Conservation (phyloP, 163 green algal genomes). For the Scenedesmus sp. region DNA sequence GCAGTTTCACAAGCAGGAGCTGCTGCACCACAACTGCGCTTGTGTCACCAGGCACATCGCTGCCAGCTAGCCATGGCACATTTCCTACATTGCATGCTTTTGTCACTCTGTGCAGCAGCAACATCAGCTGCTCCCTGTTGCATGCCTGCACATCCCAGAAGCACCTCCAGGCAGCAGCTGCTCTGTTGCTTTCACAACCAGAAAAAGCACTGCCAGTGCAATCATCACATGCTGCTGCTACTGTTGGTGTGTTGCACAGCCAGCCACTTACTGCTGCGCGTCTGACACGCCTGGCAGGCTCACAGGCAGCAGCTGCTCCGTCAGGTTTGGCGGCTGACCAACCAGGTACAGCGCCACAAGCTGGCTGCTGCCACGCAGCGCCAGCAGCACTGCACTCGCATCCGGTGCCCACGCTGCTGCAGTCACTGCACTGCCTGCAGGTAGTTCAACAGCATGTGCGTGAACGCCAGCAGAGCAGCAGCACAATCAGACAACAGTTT, state of each 20-base stretch:
- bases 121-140: background rate
- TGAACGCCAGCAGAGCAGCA: background rate
- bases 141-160: background rate
- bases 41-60: too few relatives aligned
- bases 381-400: slow-evolving; percentile 58
- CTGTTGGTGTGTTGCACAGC: background rate
- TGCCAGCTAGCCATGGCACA: too few relatives aligned
- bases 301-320: slow-evolving; percentile 57
- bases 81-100: too few relatives aligned
- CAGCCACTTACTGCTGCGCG: background rate
- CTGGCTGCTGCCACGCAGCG: slow-evolving; percentile 31
- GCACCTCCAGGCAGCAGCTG: slow-evolving; percentile 53
- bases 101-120: too few relatives aligned
- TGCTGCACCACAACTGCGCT: too few relatives aligned
- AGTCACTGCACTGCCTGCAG: slow-evolving; percentile 35
- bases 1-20: too few relatives aligned
- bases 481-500: background rate
- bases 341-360: slow-evolving; percentile 67
- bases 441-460: background rate
- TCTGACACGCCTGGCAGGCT: slow-evolving; percentile 39
- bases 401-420: slow-evolving; percentile 57
- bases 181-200: too few relatives aligned
- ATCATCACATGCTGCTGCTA: too few relatives aligned
- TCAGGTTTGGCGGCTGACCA: slow-evolving; percentile 52
- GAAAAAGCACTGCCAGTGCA: too few relatives aligned